Percentiles rank a stretch among this genome's conserved stretches.
phyloP scores from a whole-genome alignment of 257 asterid genomes.

The Coffea eugenioides region DNA sequence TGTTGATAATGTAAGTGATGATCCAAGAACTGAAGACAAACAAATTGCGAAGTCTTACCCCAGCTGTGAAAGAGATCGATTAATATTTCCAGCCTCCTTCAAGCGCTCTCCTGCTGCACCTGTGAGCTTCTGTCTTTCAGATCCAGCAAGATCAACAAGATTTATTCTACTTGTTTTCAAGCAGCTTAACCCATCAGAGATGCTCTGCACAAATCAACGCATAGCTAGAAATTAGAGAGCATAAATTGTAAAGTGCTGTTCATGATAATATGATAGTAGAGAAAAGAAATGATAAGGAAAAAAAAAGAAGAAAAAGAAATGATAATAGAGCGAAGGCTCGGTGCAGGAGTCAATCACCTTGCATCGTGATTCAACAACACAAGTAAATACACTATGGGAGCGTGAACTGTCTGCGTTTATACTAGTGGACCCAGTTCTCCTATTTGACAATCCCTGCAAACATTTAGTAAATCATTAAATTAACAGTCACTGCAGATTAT shows the following conservation, averaged over 20 bases:
- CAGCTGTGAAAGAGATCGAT: slow-evolving; percentile 95
- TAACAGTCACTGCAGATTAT: not conserved
- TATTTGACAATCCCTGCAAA: slow-evolving; percentile 83
- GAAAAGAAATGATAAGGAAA: not conserved
- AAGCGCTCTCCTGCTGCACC: slow-evolving; percentile 99
- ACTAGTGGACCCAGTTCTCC: slow-evolving; percentile 88
- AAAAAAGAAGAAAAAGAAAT: not conserved
- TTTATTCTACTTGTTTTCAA: slow-evolving; percentile 86
- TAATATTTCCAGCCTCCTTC: slow-evolving; percentile 98
- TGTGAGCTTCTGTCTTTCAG: slow-evolving; percentile 96
- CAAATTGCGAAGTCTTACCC: slow-evolving; percentile 54
- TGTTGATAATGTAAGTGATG: not conserved
- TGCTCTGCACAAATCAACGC: slow-evolving; percentile 52
- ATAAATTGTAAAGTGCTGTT: not conserved
- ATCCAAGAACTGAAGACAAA: not conserved
- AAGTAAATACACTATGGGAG: slow-evolving; percentile 96
- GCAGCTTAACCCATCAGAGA: slow-evolving; percentile 78
- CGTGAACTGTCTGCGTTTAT: slow-evolving; percentile 98
- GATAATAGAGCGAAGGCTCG: not conserved
- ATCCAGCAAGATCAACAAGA: slow-evolving; percentile 99
- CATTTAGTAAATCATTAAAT: slow-evolving; percentile 1
- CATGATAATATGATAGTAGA: not conserved
- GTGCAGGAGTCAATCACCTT: slow-evolving; percentile 54
- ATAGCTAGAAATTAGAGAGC: slow-evolving; percentile 13
- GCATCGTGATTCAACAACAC: slow-evolving; percentile 94